Percentiles rank a stretch among this genome's conserved stretches.
Conservation (phyloP, 2,329 filamentous ascomycete genomes). For the Cercospora janseana region DNA sequence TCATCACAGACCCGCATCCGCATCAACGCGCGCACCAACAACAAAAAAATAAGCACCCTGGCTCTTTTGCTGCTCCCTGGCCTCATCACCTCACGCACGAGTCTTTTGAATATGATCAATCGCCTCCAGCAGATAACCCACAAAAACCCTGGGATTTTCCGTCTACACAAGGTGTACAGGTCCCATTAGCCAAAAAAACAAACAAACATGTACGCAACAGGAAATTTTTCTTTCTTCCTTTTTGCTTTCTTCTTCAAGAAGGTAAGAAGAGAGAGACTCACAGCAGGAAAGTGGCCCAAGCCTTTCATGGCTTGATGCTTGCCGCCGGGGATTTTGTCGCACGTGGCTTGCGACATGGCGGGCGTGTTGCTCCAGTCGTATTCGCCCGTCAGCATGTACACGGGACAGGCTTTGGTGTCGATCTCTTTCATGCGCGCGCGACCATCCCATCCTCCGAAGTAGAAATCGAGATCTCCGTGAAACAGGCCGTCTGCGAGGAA, state of each 20-base stretch:
- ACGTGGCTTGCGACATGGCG: constrained; percentile 47
- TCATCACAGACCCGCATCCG: too few species aligned
- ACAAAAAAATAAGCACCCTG: too few species aligned
- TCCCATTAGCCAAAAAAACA: not conserved
- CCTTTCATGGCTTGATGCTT: constrained; percentile 48
- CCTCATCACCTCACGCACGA: too few species aligned
- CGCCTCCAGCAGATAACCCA: constrained; percentile 36
- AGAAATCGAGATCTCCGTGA: constrained; percentile 53
- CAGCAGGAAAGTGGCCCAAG: constrained; percentile 49
- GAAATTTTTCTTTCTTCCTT: too few species aligned
- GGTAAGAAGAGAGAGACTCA: not conserved
- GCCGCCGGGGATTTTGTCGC: constrained; percentile 49
- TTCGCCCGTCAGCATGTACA: constrained; percentile 54
- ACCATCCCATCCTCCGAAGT: constrained; percentile 53
- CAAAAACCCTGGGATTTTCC: constrained; percentile 40
- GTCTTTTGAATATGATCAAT: constrained; percentile 37
- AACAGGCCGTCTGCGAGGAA: too few species aligned
- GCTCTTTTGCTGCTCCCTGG: too few species aligned
- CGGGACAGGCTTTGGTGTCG: constrained; percentile 50
- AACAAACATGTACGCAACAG: too few species aligned
- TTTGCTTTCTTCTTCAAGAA: too few species aligned
- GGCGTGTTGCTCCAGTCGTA: constrained; percentile 51
- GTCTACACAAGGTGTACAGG: constrained; percentile 27
- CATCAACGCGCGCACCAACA: too few species aligned
- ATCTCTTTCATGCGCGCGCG: constrained; percentile 43